Evolutionary conservation across 2,329 filamentous ascomycete species (phyloP).

Genomic region (Domatiomyces globalis): DNA sequence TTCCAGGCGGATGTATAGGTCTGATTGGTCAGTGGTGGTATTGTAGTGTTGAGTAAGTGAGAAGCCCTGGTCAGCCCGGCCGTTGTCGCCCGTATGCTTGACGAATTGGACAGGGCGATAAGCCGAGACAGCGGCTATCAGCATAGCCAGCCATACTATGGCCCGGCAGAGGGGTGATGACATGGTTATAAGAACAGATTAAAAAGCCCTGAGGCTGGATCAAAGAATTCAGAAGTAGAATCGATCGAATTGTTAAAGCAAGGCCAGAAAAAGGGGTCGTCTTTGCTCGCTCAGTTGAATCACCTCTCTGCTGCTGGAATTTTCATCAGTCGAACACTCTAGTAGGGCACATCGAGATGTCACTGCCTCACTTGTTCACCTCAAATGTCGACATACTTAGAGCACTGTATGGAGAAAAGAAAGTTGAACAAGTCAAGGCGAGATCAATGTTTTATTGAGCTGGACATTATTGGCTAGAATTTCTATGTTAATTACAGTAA

Average conservation of each 20-base stretch:
- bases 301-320: too few species aligned
- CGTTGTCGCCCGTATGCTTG: conserved; percentile 16
- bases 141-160: neutral
- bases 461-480: neutral
- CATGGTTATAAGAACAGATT: neutral
- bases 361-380: neutral
- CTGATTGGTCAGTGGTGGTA: conserved; percentile 13
- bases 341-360: neutral
- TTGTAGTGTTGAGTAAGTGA: conserved; percentile 18
- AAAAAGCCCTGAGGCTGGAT: neutral
- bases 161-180: neutral
- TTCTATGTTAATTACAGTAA: neutral
- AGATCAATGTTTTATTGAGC: neutral
- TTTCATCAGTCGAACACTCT: neutral
- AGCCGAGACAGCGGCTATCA: conserved; percentile 4
- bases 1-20: conserved; percentile 16
- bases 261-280: neutral
- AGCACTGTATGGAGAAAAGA: neutral
- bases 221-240: too few species aligned
- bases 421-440: neutral
- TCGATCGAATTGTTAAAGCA: neutral
- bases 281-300: neutral
- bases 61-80: conserved; percentile 15
- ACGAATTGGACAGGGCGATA: conserved; percentile 19
- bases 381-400: neutral